Evolutionary conservation across 225 moss, liverwort and hornwort species (phyloP), one percentile per base, ranked within the genome.

Genomic region (Pseudoscleropodium purum): DNA sequence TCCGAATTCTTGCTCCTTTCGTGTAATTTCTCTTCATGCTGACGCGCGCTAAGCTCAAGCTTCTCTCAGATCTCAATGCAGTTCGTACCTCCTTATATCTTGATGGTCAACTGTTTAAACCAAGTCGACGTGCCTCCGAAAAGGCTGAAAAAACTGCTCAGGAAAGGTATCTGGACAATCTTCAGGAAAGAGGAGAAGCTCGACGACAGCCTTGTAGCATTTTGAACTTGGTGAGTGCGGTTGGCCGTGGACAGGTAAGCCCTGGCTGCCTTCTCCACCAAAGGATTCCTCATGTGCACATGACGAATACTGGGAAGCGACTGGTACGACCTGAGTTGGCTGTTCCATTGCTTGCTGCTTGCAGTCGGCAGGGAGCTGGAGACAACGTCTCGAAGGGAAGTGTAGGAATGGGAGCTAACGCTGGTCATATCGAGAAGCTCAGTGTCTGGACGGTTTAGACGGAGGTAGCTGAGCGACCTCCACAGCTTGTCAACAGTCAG

Each of bases 241-340:
- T 85, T 91, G 27, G 89, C 94, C 18, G 94, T 91, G 56, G 93
- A 93, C 14, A 94, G 64, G 20, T 94, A 94, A 13, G 91, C 92
- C 77, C 93, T 85, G 16, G 94, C 94, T 34, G 94, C 94, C 63
- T 94, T 94, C 84, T 94, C 94, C 86, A 94, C 85, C 86, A 93
- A 86, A n/a, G 94, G 94, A 74, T 94, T 94, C 86, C 89, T 75
- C 94, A 94, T 94, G 52, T 94, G 94, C 85, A 94, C 94, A 81
- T 86, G 91, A 62, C 91, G 94, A 52, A 81, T 89, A n/a, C 84
- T 91, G 7, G 92, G 94, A 39, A 93, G 91, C 26, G 94, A 94
- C 43, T 91, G 90, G 80, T 86, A 91, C 14, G 92, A 88, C 70
- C 14, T 84, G 56, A 94, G 89, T 18, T 92, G 78, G 76, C 54